Percentiles rank a stretch among this genome's conserved stretches.
These are phyloP conservation scores for Phytophthora syringae DNA, from an alignment of 352 stramenopile genomes.

Conservation along the genomic window DNA sequence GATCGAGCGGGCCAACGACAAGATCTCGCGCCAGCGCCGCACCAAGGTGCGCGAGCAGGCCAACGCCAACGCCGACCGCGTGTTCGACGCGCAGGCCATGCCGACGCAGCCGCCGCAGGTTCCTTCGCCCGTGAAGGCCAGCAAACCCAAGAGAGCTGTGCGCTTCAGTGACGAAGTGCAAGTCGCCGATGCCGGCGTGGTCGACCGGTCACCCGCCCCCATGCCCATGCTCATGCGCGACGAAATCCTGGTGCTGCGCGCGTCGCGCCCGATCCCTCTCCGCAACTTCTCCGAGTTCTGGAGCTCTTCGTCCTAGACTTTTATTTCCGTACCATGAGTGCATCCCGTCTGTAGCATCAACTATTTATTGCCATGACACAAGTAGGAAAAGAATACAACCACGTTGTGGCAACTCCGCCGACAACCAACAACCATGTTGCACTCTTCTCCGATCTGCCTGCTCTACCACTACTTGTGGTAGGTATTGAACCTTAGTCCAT, in stretches of 20 bases:
- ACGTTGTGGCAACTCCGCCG: slow-evolving; percentile 20
- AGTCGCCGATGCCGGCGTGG: slow-evolving; percentile 45
- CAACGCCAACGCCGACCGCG: slow-evolving; percentile 49
- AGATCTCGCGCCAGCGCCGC: slow-evolving; percentile 74
- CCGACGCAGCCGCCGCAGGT: slow-evolving; percentile 34
- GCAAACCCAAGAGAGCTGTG: slow-evolving; percentile 45
- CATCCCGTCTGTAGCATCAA: slow-evolving; percentile 43
- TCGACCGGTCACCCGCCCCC: slow-evolving; percentile 63
- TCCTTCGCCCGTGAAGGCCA: slow-evolving; percentile 24
- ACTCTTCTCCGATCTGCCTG: background rate
- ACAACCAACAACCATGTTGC: slow-evolving; percentile 16
- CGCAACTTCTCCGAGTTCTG: slow-evolving; percentile 86
- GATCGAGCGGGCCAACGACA: slow-evolving; percentile 82
- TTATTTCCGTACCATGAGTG: slow-evolving; percentile 19
- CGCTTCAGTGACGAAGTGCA: slow-evolving; percentile 68
- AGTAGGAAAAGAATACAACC: slow-evolving; percentile 36
- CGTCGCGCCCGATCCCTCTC: slow-evolving; percentile 71
- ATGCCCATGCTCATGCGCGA: slow-evolving; percentile 77
- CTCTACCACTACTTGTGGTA: background rate
- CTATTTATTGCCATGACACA: slow-evolving; percentile 50
- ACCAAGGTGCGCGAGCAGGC: slow-evolving; percentile 61
- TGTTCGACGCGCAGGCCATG: slow-evolving; percentile 32
- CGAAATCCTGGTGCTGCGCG: slow-evolving; percentile 81
- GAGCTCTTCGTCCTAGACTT: slow-evolving; percentile 46
- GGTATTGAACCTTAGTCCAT: slow-evolving; percentile 7